Base-by-base conservation (phyloP, 768 basidiomycete genomes). In the Suillus decipiens region DNA sequence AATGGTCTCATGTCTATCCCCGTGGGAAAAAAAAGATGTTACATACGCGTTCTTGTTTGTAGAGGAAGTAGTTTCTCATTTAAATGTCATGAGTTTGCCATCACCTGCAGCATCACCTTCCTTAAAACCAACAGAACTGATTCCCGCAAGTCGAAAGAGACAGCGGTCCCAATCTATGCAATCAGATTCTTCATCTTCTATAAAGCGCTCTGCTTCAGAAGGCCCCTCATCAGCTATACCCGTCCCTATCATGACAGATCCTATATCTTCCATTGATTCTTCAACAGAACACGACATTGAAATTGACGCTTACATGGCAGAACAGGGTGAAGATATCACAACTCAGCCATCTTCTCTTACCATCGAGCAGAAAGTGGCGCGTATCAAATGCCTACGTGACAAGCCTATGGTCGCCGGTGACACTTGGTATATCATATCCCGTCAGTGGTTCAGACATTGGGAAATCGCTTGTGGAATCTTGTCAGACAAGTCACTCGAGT, bases 151-250 rank as follows among this genome's bases (percentile, higher is more conserved):
- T 57, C 81, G 89, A 70, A 91, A 91, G 79, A 81, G 89, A 74
- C 88, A 89, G 72, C 86, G 90, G 70, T 90, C 88, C 66, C 81
- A 79, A 68, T 92, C 90, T 42, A 89, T 89, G 86, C 81, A 89
- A 72, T 91, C 90, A 53, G 85, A 86, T 69, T 87, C 87, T 63
- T 84, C 84, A 33, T 87, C 89, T 31, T 93, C 91, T 34, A 79
- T 87, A 64, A 96, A 95, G 80, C 89, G 93, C 66, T 84, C 90
- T 22, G 85, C 85, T 61, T 90, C 92, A 28, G 89, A 92, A 72
- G 86, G 82, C 57, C 81, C 82, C 64, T 71, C 81, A 64, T 74
- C 78, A 63, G 81, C 85, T 64, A 74, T 77, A 71, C 64, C 69
- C 28, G 47, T 68, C 39, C 69, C 72, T 39, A 68, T 68, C 66